phyloP scores from a whole-genome alignment of 768 basidiomycete species.

The Gelatoporia subvermispora region DNA sequence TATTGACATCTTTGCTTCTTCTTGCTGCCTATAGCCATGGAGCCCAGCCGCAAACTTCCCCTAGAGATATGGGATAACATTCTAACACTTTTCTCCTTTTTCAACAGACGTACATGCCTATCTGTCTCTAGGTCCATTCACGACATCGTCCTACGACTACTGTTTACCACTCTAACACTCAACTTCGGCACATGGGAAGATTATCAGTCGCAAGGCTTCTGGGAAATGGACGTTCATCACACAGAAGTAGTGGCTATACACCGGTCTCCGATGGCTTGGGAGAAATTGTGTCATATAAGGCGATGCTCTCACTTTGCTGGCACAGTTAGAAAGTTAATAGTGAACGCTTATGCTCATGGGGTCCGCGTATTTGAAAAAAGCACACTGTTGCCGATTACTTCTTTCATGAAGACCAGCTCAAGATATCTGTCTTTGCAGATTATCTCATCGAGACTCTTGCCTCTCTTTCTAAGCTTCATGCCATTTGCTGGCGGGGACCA shows the following conservation, averaged over 20 bases:
- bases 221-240: neutral
- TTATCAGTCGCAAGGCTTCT: neutral
- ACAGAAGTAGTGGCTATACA: neutral
- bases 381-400: no score
- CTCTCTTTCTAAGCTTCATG: no score
- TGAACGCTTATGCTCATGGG: neutral
- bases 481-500: no score
- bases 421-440: no score
- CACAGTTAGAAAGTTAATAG: neutral
- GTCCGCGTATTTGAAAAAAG: neutral
- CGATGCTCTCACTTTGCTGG: neutral
- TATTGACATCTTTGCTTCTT: no score
- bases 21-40: no score
- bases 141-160: neutral
- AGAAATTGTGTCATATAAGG: neutral
- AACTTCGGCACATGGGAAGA: slow-evolving; percentile 1
- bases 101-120: neutral
- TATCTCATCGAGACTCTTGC: no score
- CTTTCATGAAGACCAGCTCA: no score
- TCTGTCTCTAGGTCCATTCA: slow-evolving; percentile 1
- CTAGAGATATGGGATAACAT: slow-evolving; percentile 1
- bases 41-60: no score
- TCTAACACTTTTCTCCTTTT: neutral
- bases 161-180: neutral
- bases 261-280: neutral